Percentiles rank a stretch among this genome's conserved stretches.
These are phyloP conservation scores for Tricharina praecox DNA, from an alignment of 495 filamentous ascomycete species.

Conservation along the genomic window DNA sequence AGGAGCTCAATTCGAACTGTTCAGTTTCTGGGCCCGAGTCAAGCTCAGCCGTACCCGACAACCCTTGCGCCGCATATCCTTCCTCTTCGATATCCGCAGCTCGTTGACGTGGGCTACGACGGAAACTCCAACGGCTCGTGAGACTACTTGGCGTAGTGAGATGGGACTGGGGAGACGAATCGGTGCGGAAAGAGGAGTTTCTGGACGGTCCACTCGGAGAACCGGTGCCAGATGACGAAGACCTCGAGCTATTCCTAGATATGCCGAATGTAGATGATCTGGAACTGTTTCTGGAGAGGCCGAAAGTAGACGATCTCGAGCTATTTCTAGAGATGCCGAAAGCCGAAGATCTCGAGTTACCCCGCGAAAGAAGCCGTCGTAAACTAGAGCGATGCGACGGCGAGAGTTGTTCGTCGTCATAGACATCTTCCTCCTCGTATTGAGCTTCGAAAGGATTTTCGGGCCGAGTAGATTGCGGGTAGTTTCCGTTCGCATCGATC, in stretches of 20 bases:
- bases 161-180: background rate
- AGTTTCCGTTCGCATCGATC: too few species aligned
- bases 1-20: background rate
- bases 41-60: too few species aligned
- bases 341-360: background rate
- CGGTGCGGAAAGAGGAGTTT: background rate
- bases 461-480: too few species aligned
- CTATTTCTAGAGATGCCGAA: too few species aligned
- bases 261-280: too few species aligned
- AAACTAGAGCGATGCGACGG: background rate
- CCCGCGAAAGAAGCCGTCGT: background rate
- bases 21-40: too few species aligned
- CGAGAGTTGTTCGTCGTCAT: background rate
- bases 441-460: too few species aligned
- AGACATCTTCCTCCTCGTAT: background rate
- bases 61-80: background rate
- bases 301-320: too few species aligned
- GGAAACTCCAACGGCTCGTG: background rate
- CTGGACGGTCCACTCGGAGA: too few species aligned
- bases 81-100: background rate
- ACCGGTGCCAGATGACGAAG: too few species aligned
- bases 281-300: too few species aligned
- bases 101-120: background rate
- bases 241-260: too few species aligned
- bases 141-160: background rate